A percentile compares a stretch with the other conserved stretches of the same genome.
Evolutionary conservation across 2,329 filamentous ascomycete genomes (phyloP).

Genomic region (Scedosporium boydii): DNA sequence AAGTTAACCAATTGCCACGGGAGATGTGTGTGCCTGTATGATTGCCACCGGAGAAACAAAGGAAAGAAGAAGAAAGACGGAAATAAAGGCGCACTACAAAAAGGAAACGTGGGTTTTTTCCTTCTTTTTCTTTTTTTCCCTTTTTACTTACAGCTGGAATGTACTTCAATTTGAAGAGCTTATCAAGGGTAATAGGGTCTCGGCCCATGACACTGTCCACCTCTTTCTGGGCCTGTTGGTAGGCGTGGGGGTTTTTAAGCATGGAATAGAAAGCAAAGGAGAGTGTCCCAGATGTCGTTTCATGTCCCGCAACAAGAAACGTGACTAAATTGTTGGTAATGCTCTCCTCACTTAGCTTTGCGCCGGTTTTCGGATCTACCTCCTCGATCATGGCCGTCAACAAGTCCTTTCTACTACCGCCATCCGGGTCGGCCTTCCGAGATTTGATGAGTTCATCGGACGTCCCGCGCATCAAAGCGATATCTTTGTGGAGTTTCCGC

Average conservation of each 20-base stretch:
- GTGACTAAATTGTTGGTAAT: slow-evolving; percentile 66
- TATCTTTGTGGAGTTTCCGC: slow-evolving; percentile 43
- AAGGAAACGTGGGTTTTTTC: too few relatives aligned
- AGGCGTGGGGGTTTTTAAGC: slow-evolving; percentile 50
- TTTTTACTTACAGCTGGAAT: slow-evolving; percentile 54
- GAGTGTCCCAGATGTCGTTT: slow-evolving; percentile 54
- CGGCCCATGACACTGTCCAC: slow-evolving; percentile 56
- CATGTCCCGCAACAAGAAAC: slow-evolving; percentile 62
- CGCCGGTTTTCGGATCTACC: slow-evolving; percentile 56
- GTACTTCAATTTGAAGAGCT: slow-evolving; percentile 56
- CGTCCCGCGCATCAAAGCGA: slow-evolving; percentile 43
- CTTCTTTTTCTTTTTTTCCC: too few relatives aligned
- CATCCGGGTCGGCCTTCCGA: slow-evolving; percentile 46
- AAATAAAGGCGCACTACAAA: too few relatives aligned
- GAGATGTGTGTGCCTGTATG: too few relatives aligned
- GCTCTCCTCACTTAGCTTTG: slow-evolving; percentile 49
- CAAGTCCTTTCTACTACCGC: slow-evolving; percentile 54
- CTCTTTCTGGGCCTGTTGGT: slow-evolving; percentile 54
- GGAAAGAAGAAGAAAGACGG: too few relatives aligned
- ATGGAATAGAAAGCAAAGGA: slow-evolving; percentile 47
- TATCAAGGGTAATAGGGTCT: slow-evolving; percentile 46
- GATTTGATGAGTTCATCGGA: slow-evolving; percentile 52
- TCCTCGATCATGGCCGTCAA: slow-evolving; percentile 61
- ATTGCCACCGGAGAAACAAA: too few relatives aligned
- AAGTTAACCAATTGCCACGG: too few relatives aligned